Evolutionary conservation across 352 stramenopile species (phyloP).

Genomic region (Pseudoperonospora humuli): DNA sequence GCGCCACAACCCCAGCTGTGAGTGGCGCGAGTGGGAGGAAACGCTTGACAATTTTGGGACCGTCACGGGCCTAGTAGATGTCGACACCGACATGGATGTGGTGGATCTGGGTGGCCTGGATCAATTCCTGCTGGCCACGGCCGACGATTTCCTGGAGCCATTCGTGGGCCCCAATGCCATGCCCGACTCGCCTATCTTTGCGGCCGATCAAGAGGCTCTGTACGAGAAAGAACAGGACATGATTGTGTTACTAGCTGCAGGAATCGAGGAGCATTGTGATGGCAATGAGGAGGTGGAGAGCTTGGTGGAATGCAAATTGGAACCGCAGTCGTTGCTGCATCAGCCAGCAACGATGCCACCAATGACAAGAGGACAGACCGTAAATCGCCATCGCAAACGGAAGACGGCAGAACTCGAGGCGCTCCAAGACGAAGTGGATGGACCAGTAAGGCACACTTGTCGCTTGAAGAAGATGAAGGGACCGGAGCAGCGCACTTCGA

Average conservation of each 20-base stretch:
- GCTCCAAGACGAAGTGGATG: slow-evolving; percentile 14
- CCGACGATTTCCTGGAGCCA: slow-evolving; percentile 57
- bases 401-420: slow-evolving; percentile 39
- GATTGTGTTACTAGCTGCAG: slow-evolving; percentile 13
- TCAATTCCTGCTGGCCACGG: slow-evolving; percentile 45
- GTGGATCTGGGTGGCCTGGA: slow-evolving; percentile 47
- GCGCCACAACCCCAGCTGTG: slow-evolving; percentile 26
- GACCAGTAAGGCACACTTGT: slow-evolving; percentile 4
- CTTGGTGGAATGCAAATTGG: slow-evolving; percentile 31
- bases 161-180: slow-evolving; percentile 21
- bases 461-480: slow-evolving; percentile 30
- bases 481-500: slow-evolving; percentile 17
- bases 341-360: background rate
- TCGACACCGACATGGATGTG: slow-evolving; percentile 30
- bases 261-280: slow-evolving; percentile 31
- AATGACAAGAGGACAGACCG: background rate
- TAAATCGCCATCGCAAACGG: slow-evolving; percentile 44
- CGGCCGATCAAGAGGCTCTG: slow-evolving; percentile 12
- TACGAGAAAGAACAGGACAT: slow-evolving; percentile 28
- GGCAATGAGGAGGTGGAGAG: slow-evolving; percentile 28
- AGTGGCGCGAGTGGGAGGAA: slow-evolving; percentile 37
- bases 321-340: slow-evolving; percentile 11
- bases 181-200: slow-evolving; percentile 26
- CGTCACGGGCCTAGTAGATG: slow-evolving; percentile 4
- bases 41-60: slow-evolving; percentile 24